Conservation (phyloP, 2,329 filamentous ascomycete genomes). For the Fusarium sororula region DNA sequence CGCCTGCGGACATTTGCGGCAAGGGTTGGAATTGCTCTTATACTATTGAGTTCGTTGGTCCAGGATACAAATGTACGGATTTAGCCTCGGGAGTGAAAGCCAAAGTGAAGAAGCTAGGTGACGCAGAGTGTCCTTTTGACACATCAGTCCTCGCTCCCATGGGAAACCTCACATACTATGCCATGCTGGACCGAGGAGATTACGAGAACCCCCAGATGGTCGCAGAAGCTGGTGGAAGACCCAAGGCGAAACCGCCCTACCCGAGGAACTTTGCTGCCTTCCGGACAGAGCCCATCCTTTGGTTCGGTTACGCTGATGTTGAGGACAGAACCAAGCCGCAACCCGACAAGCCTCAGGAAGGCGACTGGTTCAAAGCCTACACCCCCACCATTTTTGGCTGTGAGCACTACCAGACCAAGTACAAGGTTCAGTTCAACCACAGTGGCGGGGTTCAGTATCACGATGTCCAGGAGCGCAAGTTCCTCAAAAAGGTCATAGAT, state of each 20-base stretch:
- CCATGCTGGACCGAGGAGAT: conserved; percentile 30
- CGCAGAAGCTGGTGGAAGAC: conserved; percentile 13
- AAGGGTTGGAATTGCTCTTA: conserved; percentile 41
- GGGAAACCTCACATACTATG: conserved; percentile 36
- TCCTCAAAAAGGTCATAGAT: conserved; percentile 29
- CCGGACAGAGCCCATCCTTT: conserved; percentile 37
- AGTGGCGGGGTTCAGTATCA: conserved; percentile 32
- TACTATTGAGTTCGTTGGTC: conserved; percentile 31
- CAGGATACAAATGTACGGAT: conserved; percentile 34
- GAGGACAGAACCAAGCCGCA: conserved; percentile 28
- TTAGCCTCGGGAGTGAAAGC: conserved; percentile 23
- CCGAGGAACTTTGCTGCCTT: conserved; percentile 36
- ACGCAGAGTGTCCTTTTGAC: conserved; percentile 31
- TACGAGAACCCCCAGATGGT: conserved; percentile 31
- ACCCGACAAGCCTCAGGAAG: background rate
- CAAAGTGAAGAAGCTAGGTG: conserved; percentile 26
- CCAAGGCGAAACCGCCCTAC: conserved; percentile 24
- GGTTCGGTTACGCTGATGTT: conserved; percentile 40
- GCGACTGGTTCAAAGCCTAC: conserved; percentile 36
- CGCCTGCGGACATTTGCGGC: conserved; percentile 33
- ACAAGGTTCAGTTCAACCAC: conserved; percentile 38
- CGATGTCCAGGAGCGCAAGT: conserved; percentile 27
- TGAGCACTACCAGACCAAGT: conserved; percentile 37
- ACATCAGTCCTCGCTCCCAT: conserved; percentile 28
- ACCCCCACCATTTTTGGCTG: conserved; percentile 41